phyloP scores from a whole-genome alignment of 2,329 filamentous ascomycete species.

The Zasmidium citrigriseum region DNA sequence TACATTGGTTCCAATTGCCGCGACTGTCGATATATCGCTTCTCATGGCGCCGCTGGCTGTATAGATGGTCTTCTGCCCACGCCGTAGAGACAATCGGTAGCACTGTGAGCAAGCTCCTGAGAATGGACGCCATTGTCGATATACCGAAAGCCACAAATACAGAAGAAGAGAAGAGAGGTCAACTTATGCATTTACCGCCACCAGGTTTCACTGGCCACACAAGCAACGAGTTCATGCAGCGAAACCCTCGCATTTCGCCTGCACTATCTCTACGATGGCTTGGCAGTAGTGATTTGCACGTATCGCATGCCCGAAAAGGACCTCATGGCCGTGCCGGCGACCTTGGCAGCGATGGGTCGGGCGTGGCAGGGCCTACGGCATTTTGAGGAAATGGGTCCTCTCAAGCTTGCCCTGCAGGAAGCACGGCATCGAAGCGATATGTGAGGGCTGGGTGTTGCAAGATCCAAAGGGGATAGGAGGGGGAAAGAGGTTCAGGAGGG shows the following conservation, averaged over 20 bases:
- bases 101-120: neutral
- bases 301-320: neutral
- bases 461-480: no score
- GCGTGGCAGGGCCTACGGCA: no score
- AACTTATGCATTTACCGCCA: neutral
- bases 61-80: constrained; percentile 24
- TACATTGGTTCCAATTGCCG: constrained; percentile 36
- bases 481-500: no score
- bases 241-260: neutral
- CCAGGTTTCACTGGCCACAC: no score
- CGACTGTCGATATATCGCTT: constrained; percentile 24
- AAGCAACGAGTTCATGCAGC: neutral
- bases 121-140: neutral
- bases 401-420: no score
- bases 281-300: neutral
- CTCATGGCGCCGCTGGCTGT: constrained; percentile 21
- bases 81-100: neutral
- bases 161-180: neutral
- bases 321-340: neutral
- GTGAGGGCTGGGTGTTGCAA: no score
- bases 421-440: no score
- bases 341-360: neutral
- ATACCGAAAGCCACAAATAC: no score
- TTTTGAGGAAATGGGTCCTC: no score
- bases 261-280: neutral